Evolutionary conservation across 352 stramenopile species (phyloP).

Genomic region (Pythium vanterpoolii): DNA sequence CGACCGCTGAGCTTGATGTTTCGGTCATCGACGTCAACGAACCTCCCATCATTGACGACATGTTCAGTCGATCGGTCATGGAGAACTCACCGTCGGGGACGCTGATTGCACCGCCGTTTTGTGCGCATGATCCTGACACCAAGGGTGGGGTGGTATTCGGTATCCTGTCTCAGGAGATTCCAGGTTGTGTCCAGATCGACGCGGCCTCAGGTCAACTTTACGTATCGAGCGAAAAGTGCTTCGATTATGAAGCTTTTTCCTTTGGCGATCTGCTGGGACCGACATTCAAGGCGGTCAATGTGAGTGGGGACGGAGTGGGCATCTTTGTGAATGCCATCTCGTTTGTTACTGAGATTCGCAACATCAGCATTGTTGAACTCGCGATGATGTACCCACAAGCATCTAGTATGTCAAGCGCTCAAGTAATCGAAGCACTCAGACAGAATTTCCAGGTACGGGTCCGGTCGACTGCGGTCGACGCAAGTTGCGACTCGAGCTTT

Average conservation of each 20-base stretch:
- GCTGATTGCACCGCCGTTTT: constrained; percentile 8
- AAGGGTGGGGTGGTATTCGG: constrained; percentile 21
- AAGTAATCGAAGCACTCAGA: neutral
- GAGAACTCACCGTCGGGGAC: constrained; percentile 35
- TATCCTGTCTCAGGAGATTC: constrained; percentile 31
- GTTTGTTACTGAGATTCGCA: constrained; percentile 13
- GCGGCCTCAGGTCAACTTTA: constrained; percentile 35
- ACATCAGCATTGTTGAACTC: constrained; percentile 19
- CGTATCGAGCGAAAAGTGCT: constrained; percentile 33
- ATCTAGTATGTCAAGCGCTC: neutral
- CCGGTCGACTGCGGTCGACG: neutral
- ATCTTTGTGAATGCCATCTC: constrained; percentile 7
- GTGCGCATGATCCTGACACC: constrained; percentile 12
- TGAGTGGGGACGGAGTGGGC: neutral
- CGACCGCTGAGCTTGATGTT: constrained; percentile 1
- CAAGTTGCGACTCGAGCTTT: neutral
- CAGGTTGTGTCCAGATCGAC: constrained; percentile 38
- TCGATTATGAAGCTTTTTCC: constrained; percentile 45
- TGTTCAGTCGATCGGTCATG: constrained; percentile 14
- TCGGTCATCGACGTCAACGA: constrained; percentile 27
- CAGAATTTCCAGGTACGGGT: constrained; percentile 4
- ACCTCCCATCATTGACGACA: constrained; percentile 28
- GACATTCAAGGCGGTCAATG: neutral
- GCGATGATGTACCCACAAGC: neutral
- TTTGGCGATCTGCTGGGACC: constrained; percentile 23